Evolutionary conservation across 148 eudicot genomes (phyloP), one percentile per base, ranked within the genome.

Genomic region (Nepenthes mirabilis): DNA sequence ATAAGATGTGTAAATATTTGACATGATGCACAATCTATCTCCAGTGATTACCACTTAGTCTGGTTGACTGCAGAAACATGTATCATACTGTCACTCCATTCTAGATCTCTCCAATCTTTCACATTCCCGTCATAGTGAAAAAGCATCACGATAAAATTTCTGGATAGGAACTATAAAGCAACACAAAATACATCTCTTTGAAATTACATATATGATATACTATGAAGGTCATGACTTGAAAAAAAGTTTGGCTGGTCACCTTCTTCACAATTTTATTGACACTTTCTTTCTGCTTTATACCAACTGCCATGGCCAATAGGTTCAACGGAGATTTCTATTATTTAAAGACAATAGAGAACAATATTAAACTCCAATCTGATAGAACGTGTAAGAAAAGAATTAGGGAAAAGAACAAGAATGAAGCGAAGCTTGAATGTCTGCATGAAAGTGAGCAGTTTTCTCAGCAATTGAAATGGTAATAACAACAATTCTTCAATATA

Each of bases 81-180:
- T 70, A 84, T 68, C 51, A 72, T 86, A 59, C 45, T 65, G 61
- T 56, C 49, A 68, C 76, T 79, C 86, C 90, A 84, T 64, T 77
- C 73, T 9, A 82, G 55, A 37, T 84, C 82, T 33, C 60, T 63
- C 90, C 90, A 84, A 33, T 74, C 86, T 74, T 84, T 78, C 32
- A 82, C 80, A 65, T 74, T 71, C 32, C 84, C 83, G 61, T 82
- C 91, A 64, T 85, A 85, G 60, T 85, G 91, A 54, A 85, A 85
- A 60, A 85, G 91, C 84, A 85, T 79, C 60, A 85, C 63, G 11
- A 72, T 76, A 75, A 82, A 85, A 63, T 71, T 68, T 47, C 59
- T 62, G 36, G 40, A 43, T 10, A 77, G 68, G 60, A 85, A 85
- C 91, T 85, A 79, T 72, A 70, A 36, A 48, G 43, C 23, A 51